Conservation (phyloP, 2,329 filamentous ascomycete genomes). For the Monosporascus sp. region DNA sequence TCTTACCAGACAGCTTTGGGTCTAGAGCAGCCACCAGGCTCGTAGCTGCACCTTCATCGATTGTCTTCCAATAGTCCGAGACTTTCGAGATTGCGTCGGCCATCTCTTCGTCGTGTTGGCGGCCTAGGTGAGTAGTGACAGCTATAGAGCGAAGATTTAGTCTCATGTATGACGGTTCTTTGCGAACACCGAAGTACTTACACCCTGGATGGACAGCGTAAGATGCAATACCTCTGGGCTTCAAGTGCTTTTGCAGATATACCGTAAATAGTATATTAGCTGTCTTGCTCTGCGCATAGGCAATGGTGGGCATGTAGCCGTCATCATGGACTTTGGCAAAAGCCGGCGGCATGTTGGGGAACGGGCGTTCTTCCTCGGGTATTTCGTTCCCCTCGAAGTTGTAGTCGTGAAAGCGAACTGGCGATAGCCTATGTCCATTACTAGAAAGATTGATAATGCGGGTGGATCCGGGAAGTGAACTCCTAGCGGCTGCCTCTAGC, state of each 20-base stretch:
- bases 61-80: slow-evolving; percentile 25
- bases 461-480: slow-evolving; percentile 21
- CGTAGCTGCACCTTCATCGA: slow-evolving; percentile 28
- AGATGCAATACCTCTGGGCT: slow-evolving; percentile 25
- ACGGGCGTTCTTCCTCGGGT: slow-evolving; percentile 26
- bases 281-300: slow-evolving; percentile 47
- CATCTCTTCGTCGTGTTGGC: slow-evolving; percentile 29
- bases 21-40: slow-evolving; percentile 31
- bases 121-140: slow-evolving; percentile 28
- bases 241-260: slow-evolving; percentile 30
- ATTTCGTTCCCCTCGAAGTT: slow-evolving; percentile 36
- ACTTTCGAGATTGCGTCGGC: slow-evolving; percentile 20
- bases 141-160: slow-evolving; percentile 11
- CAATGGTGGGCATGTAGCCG: slow-evolving; percentile 32
- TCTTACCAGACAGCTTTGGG: slow-evolving; percentile 24
- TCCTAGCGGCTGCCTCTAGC: slow-evolving; percentile 25
- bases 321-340: slow-evolving; percentile 26
- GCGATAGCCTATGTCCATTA: slow-evolving; percentile 33
- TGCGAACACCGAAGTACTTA: slow-evolving; percentile 8
- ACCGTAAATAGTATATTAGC: slow-evolving; percentile 42
- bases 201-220: slow-evolving; percentile 39
- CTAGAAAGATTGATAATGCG: slow-evolving; percentile 38
- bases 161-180: no score
- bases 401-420: slow-evolving; percentile 39
- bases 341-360: slow-evolving; percentile 19